Percentiles rank a stretch among this genome's conserved stretches.
These are phyloP conservation scores for Zoysia japonica DNA, from an alignment of 176 grass and related monocot genomes.

Conservation along the genomic window DNA sequence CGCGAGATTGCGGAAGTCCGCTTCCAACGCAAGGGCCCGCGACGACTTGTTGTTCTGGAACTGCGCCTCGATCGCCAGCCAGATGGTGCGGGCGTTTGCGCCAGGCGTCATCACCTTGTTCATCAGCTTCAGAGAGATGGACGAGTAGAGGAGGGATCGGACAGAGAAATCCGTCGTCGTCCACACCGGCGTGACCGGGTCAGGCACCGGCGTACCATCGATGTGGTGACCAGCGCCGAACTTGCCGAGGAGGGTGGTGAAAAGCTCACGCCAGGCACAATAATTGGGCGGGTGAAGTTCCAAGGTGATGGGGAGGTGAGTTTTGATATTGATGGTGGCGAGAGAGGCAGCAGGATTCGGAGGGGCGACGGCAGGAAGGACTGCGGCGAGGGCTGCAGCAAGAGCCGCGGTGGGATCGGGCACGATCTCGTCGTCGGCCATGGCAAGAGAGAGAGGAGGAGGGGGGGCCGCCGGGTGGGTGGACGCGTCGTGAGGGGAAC, in stretches of 20 bases:
- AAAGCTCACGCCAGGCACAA: rapidly evolving
- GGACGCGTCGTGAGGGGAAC: too few species aligned
- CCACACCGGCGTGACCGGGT: background rate
- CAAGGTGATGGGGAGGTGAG: background rate
- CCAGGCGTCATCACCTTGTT: rapidly evolving
- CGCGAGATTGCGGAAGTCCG: background rate
- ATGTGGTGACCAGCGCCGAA: background rate
- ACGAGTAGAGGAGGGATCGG: background rate
- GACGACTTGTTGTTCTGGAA: background rate
- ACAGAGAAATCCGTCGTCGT: background rate
- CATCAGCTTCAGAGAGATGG: background rate
- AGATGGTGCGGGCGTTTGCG: background rate
- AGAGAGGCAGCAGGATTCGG: background rate
- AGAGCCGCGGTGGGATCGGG: background rate
- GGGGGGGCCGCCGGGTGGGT: too few species aligned
- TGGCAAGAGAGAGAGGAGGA: background rate
- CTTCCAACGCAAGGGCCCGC: background rate
- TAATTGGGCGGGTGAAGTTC: background rate
- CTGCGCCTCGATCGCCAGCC: background rate
- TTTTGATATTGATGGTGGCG: background rate
- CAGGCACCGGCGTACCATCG: background rate
- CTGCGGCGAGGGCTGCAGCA: background rate
- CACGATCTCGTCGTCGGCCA: background rate
- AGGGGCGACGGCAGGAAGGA: background rate
- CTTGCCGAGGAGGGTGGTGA: background rate